Conservation (phyloP, 768 basidiomycete genomes). For the Trametes coccinea region DNA sequence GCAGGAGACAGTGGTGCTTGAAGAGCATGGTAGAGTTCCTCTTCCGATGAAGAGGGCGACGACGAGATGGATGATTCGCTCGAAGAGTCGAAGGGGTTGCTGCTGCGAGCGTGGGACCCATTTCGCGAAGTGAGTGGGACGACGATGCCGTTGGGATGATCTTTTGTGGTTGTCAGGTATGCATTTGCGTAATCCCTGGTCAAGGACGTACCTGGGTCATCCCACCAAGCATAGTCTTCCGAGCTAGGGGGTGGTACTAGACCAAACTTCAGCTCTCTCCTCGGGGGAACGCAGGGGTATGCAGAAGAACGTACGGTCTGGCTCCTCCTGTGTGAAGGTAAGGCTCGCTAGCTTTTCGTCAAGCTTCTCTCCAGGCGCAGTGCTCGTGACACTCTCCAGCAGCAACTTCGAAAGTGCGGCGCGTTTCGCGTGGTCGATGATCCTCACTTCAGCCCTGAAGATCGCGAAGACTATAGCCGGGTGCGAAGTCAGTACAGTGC, state of each 20-base stretch:
- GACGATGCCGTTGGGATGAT: conserved; percentile 59
- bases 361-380: conserved; percentile 64
- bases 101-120: conserved; percentile 18
- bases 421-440: conserved; percentile 78
- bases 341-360: conserved; percentile 70
- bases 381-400: conserved; percentile 61
- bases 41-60: conserved; percentile 81
- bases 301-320: conserved; percentile 42
- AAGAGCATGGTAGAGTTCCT: conserved; percentile 80
- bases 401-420: conserved; percentile 67
- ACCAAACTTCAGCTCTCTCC: not conserved
- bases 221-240: conserved; percentile 80
- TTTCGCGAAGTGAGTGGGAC: conserved; percentile 37
- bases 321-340: conserved; percentile 44
- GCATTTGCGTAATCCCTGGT: not conserved
- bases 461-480: conserved; percentile 70
- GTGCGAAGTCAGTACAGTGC: not conserved
- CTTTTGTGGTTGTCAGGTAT: conserved; percentile 35
- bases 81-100: conserved; percentile 78
- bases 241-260: conserved; percentile 86
- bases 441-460: conserved; percentile 75
- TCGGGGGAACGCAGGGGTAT: not conserved
- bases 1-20: conserved; percentile 61
- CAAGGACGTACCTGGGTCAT: conserved; percentile 53
- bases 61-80: conserved; percentile 65